Evolutionary conservation across 306 rosid species (phyloP), one percentile per base, ranked within the genome.

Genomic region (Citrullus amarus): DNA sequence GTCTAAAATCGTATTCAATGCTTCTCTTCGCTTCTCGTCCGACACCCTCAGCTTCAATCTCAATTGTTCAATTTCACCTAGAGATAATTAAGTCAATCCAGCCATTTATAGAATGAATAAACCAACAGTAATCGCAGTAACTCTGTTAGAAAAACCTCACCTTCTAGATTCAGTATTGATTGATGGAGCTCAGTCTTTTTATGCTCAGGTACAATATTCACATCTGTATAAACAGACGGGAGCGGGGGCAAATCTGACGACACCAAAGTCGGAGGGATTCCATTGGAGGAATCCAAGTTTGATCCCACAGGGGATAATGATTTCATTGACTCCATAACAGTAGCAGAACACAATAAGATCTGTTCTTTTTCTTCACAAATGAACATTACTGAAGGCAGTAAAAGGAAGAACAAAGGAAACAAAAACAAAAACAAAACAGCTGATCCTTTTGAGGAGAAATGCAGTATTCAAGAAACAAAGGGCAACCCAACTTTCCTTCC

Each of bases 1-100:
- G 81, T 90, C 97, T 78, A 94, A 75, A 80, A 94, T 92, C 89
- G 87, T 92, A 61, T 90, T 92, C 91, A 94, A 78, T 6, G 95
- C 91, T 82, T 92, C 93, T 81, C 88, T 89, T 62, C 97, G 79
- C 81, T 89, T 90, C 53, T 81, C 84, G 78, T 89, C 83, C 75
- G 83, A 85, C 1, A 46, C 10, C 75, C 80, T 85, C 70, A 84
- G 88, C 85, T 88, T 86, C 54, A 79, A 17, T 86, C 85, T 89
- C 92, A 90, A 85, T 83, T 87, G 85, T 70, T 87, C 89, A 74
- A 90, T 76, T 69, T 92, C 95, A 59, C 91, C 98, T 94, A 48
- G 76, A 6, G 83, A 82, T 22, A 61, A 87, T 76, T 43, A 82
- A 83, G 79, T 54, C 61, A 30, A 51, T 61, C 80, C 81, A 36